A percentile compares a stretch with the other conserved stretches of the same genome.
These are phyloP conservation scores for Sanghuangporus baumii DNA, from an alignment of 1,284 basidiomycete genomes.

Conservation along the genomic window DNA sequence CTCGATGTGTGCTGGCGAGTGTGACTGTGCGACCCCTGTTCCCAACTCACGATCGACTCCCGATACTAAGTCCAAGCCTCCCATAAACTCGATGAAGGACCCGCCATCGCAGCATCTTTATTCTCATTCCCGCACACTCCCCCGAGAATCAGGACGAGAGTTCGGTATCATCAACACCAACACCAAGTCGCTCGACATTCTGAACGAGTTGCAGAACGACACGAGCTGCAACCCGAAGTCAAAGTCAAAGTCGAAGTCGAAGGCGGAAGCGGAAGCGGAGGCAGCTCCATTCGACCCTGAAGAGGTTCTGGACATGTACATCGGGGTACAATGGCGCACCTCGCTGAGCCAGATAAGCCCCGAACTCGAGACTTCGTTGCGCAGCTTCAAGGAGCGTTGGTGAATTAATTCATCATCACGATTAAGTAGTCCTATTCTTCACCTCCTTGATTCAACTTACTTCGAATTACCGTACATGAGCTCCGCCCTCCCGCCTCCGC, in stretches of 20 bases:
- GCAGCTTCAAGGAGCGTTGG: neutral
- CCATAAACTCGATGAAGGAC: neutral
- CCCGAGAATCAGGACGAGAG: neutral
- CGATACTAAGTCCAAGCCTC: neutral
- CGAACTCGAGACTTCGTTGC: constrained; percentile 2
- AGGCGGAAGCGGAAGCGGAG: too few species aligned
- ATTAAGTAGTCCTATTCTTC: too few species aligned
- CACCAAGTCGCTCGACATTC: neutral
- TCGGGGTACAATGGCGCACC: constrained; percentile 11
- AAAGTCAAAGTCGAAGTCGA: too few species aligned
- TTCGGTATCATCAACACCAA: neutral
- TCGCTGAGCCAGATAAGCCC: neutral
- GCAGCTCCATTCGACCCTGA: neutral
- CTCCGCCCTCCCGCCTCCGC: too few species aligned
- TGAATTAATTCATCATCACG: too few species aligned
- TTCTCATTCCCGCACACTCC: neutral
- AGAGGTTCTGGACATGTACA: neutral
- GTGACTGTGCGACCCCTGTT: neutral
- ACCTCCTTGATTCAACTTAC: too few species aligned
- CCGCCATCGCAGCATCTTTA: neutral
- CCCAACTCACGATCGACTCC: neutral
- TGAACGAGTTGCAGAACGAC: too few species aligned
- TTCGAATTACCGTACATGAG: too few species aligned
- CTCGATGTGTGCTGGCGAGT: neutral
- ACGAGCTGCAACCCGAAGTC: neutral